Conservation (phyloP, 2,329 filamentous ascomycete genomes). For the Arthrobotrys sinensis region DNA sequence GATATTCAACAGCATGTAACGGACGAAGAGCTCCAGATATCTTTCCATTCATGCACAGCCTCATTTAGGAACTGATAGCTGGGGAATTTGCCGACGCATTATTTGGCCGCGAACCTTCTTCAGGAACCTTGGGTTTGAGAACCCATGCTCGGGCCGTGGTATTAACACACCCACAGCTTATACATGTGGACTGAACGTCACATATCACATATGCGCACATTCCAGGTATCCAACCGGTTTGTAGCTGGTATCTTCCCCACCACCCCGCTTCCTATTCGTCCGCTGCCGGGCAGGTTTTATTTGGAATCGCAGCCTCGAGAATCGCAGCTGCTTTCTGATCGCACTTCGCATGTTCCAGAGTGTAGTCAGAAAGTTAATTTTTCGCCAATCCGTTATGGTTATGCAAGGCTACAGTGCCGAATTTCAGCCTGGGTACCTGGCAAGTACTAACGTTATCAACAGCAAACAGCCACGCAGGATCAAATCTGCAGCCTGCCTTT, state of each 20-base stretch:
- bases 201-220: too few relatives aligned
- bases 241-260: neutral
- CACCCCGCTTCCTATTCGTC: neutral
- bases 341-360: conserved; percentile 6
- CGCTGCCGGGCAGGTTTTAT: neutral
- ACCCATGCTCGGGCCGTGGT: too few relatives aligned
- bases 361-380: conserved; percentile 10
- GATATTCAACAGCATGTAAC: too few relatives aligned
- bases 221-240: neutral
- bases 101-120: too few relatives aligned
- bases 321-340: conserved; percentile 20
- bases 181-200: too few relatives aligned
- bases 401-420: neutral
- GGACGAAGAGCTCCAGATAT: neutral
- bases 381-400: neutral
- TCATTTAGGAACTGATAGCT: neutral
- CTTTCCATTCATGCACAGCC: neutral
- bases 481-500: conserved; percentile 3
- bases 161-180: neutral
- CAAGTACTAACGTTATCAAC: conserved; percentile 16
- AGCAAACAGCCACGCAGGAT: conserved; percentile 1
- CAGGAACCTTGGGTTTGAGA: too few relatives aligned
- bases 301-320: conserved; percentile 19
- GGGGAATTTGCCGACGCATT: neutral
- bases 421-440: conserved; percentile 6